Evolutionary conservation across 495 filamentous ascomycete genomes (phyloP).

Genomic region (Penicillium daleae): DNA sequence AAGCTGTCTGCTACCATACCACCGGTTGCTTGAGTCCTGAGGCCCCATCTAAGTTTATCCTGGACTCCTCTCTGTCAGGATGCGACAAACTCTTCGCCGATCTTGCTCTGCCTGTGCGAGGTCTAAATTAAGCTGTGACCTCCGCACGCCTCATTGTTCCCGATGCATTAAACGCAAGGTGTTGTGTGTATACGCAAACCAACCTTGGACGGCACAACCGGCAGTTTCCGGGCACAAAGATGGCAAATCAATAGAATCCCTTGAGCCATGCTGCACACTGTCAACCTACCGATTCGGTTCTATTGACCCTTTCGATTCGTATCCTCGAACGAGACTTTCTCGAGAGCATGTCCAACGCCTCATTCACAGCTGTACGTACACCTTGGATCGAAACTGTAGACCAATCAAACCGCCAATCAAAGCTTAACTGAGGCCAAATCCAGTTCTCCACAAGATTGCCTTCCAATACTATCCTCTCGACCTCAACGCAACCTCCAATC

Average conservation of each 20-base stretch:
- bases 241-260: slow-evolving; percentile 9
- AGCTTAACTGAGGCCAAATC: slow-evolving; percentile 18
- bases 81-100: slow-evolving; percentile 52
- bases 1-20: not conserved
- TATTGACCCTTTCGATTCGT: slow-evolving; percentile 56
- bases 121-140: slow-evolving; percentile 54
- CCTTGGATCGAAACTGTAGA: slow-evolving; percentile 1
- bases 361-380: slow-evolving; percentile 51
- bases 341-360: slow-evolving; percentile 49
- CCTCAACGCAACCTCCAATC: slow-evolving; percentile 49
- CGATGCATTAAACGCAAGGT: slow-evolving; percentile 50
- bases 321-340: slow-evolving; percentile 52
- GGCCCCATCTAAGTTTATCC: not conserved
- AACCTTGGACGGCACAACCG: slow-evolving; percentile 39
- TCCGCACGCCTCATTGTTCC: slow-evolving; percentile 51
- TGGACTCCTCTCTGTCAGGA: slow-evolving; percentile 22
- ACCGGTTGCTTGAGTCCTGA: not conserved
- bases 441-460: slow-evolving; percentile 55
- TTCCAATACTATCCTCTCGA: slow-evolving; percentile 60
- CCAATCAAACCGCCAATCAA: not conserved
- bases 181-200: slow-evolving; percentile 52
- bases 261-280: slow-evolving; percentile 12
- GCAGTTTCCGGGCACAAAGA: slow-evolving; percentile 17
- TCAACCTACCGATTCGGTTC: slow-evolving; percentile 29
- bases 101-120: slow-evolving; percentile 55